These are phyloP conservation scores for Chamaecyparis obtusa DNA, from an alignment of 75 land plant species.

Conservation along the genomic window DNA sequence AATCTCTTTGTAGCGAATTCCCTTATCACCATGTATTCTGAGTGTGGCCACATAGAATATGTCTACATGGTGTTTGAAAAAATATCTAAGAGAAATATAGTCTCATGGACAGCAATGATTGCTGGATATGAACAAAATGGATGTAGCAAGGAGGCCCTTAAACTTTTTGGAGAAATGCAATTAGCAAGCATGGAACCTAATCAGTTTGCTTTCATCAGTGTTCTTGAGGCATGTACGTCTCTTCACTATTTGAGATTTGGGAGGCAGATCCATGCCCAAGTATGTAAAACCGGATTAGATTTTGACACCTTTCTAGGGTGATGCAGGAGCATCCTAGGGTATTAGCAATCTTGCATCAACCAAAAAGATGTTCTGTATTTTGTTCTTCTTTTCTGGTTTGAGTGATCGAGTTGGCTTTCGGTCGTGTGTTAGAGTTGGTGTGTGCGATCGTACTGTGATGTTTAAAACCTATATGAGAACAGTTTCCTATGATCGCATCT, in stretches of 20 bases:
- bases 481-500: too few relatives aligned
- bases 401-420: too few relatives aligned
- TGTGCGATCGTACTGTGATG: too few relatives aligned
- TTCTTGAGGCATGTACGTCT: conserved; percentile 16
- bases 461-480: too few relatives aligned
- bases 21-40: conserved; percentile 10
- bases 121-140: not conserved
- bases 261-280: conserved; percentile 32
- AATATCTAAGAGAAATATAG: not conserved
- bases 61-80: not conserved
- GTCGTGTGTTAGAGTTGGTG: too few relatives aligned
- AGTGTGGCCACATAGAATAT: not conserved
- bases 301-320: conserved; percentile 10
- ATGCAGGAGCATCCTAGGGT: too few relatives aligned
- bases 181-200: not conserved
- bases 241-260: conserved; percentile 18
- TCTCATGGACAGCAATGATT: not conserved
- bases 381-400: too few relatives aligned
- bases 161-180: conserved; percentile 6
- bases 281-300: conserved; percentile 24
- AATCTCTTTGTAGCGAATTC: conserved; percentile 4
- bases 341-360: too few relatives aligned
- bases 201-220: conserved; percentile 13
- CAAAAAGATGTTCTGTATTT: too few relatives aligned
- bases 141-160: not conserved